These are phyloP conservation scores for Botryotinia convoluta DNA, from an alignment of 2,329 filamentous ascomycete genomes.

Conservation along the genomic window DNA sequence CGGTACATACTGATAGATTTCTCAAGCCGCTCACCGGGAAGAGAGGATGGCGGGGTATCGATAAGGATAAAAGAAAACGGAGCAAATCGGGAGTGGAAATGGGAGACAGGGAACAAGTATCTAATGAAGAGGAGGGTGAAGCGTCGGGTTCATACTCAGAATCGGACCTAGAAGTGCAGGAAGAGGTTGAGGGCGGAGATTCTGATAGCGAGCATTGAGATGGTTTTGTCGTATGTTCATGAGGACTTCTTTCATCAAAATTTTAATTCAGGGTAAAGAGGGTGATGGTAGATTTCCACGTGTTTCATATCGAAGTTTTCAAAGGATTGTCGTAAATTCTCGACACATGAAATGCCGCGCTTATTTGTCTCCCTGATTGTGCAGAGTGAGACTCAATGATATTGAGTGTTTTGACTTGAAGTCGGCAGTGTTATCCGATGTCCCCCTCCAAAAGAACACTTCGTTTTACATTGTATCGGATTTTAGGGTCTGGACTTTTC, in stretches of 20 bases:
- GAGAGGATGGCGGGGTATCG: conserved; percentile 21
- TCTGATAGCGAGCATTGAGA: neutral
- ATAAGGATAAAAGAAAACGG: conserved; percentile 28
- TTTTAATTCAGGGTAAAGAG: too few relatives aligned
- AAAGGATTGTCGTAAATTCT: neutral
- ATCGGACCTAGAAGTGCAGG: neutral
- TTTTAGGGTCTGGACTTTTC: too few relatives aligned
- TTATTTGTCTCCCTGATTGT: too few relatives aligned
- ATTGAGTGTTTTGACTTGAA: neutral
- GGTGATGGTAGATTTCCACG: neutral
- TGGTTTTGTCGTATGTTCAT: neutral
- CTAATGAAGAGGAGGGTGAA: neutral
- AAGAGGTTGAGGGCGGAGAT: neutral
- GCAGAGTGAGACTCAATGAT: too few relatives aligned
- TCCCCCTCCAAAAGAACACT: neutral
- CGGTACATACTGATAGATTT: conserved; percentile 67
- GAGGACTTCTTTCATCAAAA: too few relatives aligned
- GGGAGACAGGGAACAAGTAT: neutral
- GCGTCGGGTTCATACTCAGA: neutral
- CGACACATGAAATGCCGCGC: accelerated
- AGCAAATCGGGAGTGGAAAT: conserved; percentile 35
- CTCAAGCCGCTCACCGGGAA: conserved; percentile 49
- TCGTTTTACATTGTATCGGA: neutral
- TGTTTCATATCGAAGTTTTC: neutral
- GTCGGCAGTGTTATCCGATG: neutral